These are phyloP conservation scores for Sporisorium exsertum DNA, from an alignment of 1,284 basidiomycete genomes.

Conservation along the genomic window DNA sequence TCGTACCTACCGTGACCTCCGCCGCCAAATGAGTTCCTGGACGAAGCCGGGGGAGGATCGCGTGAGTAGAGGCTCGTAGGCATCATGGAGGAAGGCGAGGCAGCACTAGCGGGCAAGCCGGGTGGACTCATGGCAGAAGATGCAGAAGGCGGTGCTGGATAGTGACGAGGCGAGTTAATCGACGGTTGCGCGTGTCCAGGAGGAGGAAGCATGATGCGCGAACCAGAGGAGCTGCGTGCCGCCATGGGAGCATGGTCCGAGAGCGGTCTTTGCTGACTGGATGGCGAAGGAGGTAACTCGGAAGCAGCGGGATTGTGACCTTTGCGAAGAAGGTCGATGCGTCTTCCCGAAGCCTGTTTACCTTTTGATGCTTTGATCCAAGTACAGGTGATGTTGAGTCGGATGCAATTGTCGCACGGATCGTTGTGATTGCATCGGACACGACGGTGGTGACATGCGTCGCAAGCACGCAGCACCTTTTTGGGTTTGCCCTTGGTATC, in stretches of 20 bases:
- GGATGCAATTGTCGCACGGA: constrained; percentile 60
- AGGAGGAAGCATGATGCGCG: constrained; percentile 24
- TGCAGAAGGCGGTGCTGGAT: constrained; percentile 10
- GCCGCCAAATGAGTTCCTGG: constrained; percentile 30
- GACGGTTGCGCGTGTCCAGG: constrained; percentile 7
- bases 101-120: constrained; percentile 31
- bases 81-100: constrained; percentile 28
- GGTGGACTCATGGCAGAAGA: constrained; percentile 38
- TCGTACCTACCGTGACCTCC: constrained; percentile 34
- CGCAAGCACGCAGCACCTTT: constrained; percentile 48
- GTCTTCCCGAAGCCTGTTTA: constrained; percentile 51
- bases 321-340: constrained; percentile 50
- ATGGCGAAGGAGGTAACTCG: constrained; percentile 21
- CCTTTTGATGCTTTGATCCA: constrained; percentile 59
- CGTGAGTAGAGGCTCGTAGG: constrained; percentile 38
- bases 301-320: constrained; percentile 48
- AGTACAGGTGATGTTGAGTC: constrained; percentile 60
- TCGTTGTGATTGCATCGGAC: constrained; percentile 59
- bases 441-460: constrained; percentile 53
- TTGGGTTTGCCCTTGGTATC: constrained; percentile 45
- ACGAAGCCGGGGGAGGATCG: constrained; percentile 23
- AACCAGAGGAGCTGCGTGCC: constrained; percentile 23
- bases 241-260: constrained; percentile 28
- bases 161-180: constrained; percentile 30
- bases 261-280: constrained; percentile 11